phyloP scores from a whole-genome alignment of 306 rosid species.

The Acacia crassicarpa region DNA sequence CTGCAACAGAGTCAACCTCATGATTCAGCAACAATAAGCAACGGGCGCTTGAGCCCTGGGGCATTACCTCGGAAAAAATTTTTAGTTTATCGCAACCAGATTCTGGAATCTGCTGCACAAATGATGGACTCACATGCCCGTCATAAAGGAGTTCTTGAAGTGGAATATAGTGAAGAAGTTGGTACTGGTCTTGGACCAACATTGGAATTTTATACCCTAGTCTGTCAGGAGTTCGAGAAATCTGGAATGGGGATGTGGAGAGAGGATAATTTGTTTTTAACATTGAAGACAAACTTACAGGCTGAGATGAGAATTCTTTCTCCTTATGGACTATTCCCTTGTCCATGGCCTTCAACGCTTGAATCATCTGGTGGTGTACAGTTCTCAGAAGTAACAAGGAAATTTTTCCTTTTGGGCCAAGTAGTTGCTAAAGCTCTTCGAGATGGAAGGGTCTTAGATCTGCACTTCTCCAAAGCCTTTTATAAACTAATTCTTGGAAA shows the following conservation, averaged over 20 bases:
- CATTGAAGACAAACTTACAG: conserved; percentile 36
- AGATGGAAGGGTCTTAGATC: conserved; percentile 95
- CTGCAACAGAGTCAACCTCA: conserved; percentile 51
- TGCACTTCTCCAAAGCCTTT: conserved; percentile 86
- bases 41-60: conserved; percentile 53
- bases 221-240: conserved; percentile 88
- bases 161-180: conserved; percentile 92
- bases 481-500: conserved; percentile 87
- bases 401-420: conserved; percentile 83
- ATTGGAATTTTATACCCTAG: conserved; percentile 92
- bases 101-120: conserved; percentile 82
- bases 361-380: conserved; percentile 49
- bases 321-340: conserved; percentile 79
- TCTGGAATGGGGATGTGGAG: conserved; percentile 91
- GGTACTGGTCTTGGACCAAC: conserved; percentile 99
- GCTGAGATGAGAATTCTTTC: conserved; percentile 44
- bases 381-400: conserved; percentile 64
- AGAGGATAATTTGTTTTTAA: conserved; percentile 50
- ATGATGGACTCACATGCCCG: conserved; percentile 83
- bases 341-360: conserved; percentile 65
- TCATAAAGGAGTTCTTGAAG: conserved; percentile 81
- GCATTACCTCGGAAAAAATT: conserved; percentile 75
- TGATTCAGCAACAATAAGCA: conserved; percentile 49
- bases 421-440: conserved; percentile 89
- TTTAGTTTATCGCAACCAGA: conserved; percentile 65